Evolutionary conservation across 1,284 basidiomycete genomes (phyloP).

Genomic region (Heterobasidion irregulare): DNA sequence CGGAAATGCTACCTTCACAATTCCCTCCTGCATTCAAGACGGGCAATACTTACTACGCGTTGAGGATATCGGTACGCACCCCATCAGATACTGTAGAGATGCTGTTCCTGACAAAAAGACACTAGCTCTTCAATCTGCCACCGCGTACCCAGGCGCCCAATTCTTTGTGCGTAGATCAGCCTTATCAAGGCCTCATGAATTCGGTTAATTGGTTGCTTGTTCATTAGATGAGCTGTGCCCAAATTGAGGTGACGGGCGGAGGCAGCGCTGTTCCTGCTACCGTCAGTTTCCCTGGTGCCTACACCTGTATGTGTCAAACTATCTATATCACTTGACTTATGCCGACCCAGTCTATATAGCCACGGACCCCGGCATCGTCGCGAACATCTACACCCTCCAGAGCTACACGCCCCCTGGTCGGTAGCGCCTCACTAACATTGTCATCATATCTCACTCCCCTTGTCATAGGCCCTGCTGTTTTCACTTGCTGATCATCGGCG

Average conservation of each 20-base stretch:
- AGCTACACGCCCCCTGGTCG: conserved; percentile 18
- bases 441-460: background rate
- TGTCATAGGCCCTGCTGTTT: conserved; percentile 13
- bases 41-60: conserved; percentile 16
- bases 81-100: background rate
- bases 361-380: conserved; percentile 23
- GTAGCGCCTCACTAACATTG: background rate
- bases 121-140: conserved; percentile 23
- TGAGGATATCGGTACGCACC: conserved; percentile 13
- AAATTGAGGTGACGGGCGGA: conserved; percentile 28
- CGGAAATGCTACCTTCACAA: conserved; percentile 33
- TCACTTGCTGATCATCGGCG: conserved; percentile 9
- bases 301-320: conserved; percentile 6
- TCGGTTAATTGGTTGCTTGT: too few relatives aligned
- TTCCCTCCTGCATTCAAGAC: conserved; percentile 17
- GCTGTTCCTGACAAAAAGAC: background rate
- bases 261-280: conserved; percentile 22
- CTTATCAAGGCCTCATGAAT: background rate
- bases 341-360: conserved; percentile 15
- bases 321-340: conserved; percentile 8
- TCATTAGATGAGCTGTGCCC: conserved; percentile 24
- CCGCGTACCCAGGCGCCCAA: conserved; percentile 22
- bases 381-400: conserved; percentile 14
- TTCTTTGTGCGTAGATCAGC: conserved; percentile 4
- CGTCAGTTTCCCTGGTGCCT: conserved; percentile 24